Evolutionary conservation across 2,329 filamentous ascomycete genomes (phyloP).

Genomic region (Aspergillus viridinutans): DNA sequence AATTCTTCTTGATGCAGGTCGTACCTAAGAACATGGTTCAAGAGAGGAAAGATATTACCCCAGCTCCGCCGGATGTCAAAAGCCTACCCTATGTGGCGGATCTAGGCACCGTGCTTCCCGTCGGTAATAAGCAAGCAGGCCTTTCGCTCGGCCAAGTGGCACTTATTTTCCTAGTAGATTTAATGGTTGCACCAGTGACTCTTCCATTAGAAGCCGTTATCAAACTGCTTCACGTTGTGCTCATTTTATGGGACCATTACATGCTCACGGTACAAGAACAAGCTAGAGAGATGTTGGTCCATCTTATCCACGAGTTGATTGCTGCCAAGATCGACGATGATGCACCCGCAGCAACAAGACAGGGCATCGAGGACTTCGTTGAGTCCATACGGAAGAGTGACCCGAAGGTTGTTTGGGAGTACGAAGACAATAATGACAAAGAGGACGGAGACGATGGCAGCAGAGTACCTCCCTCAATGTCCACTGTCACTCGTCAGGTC

Average conservation of each 20-base stretch:
- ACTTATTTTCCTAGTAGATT: conserved; percentile 86
- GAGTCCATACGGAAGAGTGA: conserved; percentile 84
- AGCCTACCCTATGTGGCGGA: conserved; percentile 87
- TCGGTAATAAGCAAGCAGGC: conserved; percentile 85
- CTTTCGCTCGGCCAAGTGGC: conserved; percentile 91
- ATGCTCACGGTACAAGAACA: conserved; percentile 93
- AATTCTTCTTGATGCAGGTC: conserved; percentile 87
- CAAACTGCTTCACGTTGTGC: conserved; percentile 81
- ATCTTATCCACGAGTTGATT: conserved; percentile 92
- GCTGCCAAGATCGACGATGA: conserved; percentile 74
- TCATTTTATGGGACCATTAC: conserved; percentile 97
- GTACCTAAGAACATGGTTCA: conserved; percentile 96
- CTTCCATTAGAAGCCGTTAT: conserved; percentile 75
- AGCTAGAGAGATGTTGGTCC: conserved; percentile 94
- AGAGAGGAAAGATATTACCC: conserved; percentile 70
- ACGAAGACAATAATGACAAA: conserved; percentile 85
- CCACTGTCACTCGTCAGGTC: conserved; percentile 73
- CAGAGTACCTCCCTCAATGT: conserved; percentile 85
- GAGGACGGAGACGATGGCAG: conserved; percentile 66
- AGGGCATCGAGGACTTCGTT: conserved; percentile 79
- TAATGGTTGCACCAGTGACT: conserved; percentile 89
- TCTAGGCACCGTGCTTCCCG: conserved; percentile 69
- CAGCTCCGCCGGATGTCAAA: conserved; percentile 61
- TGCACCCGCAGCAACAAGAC: conserved; percentile 60
- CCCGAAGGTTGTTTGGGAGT: conserved; percentile 81